Evolutionary conservation across 495 filamentous ascomycete genomes (phyloP), one percentile per base, ranked within the genome.

Genomic region (Trichoderma parareesei): DNA sequence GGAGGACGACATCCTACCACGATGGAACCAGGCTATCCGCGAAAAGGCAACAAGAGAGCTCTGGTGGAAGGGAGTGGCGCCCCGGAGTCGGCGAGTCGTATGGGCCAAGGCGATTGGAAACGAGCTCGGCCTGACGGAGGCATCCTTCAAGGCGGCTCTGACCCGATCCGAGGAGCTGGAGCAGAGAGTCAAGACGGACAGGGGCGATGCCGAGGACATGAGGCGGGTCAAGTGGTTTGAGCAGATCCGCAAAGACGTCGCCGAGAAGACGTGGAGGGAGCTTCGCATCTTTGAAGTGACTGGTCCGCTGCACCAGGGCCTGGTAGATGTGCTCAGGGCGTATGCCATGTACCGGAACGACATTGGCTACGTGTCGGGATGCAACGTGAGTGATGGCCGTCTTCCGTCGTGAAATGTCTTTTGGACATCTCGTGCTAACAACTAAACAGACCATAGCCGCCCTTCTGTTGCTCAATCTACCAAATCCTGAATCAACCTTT

Each of bases 311-410:
- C 85, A 94, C 67, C 78, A 85, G 43, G 84, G 82, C 41, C 79
- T 98, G 13, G 74, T 90, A 35, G 89, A 98, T 75, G 87, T 98
- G 4, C 79, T 97, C 61, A 84, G 88, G 67, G 94, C 94, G 6
- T 97, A 97, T 73, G 85, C 86, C 49, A 92, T 95, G 90, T 98
- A 98, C 75, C 85, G 94, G 66, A 88, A 86, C 67, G 94, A 98
- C 73, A 90, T 98, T 66, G 93, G 93, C 67, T 97, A 96, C 68
- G 84, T 93, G 62, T 84, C 86, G 64, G 92, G 93, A 65, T 90
- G 90, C 67, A 92, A 96, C 74, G 88, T 90, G 74, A 81, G 85
- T 77, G 42, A 18, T n/a, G 4, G 35, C 61, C 2, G 7, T 16
- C 13, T 18, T 37, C 42, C 9, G 3, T 8, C 37, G 10, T 49